These are phyloP conservation scores for Cubamyces lactineus DNA, from an alignment of 768 basidiomycete species.

Conservation along the genomic window DNA sequence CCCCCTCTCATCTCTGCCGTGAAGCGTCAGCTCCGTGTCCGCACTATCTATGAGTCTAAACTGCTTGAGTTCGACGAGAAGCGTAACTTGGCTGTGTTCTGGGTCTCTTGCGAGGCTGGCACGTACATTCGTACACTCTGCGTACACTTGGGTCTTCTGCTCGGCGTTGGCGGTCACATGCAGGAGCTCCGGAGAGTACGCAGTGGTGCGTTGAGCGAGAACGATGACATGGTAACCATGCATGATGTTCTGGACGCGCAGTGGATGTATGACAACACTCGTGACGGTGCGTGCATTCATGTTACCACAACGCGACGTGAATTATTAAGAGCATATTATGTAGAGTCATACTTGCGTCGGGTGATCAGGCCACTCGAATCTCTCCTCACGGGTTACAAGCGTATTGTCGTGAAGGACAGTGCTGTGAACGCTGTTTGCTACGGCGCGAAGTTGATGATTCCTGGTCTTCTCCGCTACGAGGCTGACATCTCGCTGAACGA, in stretches of 20 bases:
- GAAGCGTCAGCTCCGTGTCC: conserved; percentile 95
- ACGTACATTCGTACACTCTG: conserved; percentile 96
- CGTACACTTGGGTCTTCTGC: conserved; percentile 90
- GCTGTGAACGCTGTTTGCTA: conserved; percentile 99
- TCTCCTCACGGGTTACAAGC: conserved; percentile 93
- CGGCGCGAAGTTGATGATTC: conserved; percentile 99
- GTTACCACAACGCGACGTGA: not conserved
- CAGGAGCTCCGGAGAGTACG: conserved; percentile 95
- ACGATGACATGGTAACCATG: conserved; percentile 99
- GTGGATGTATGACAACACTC: conserved; percentile 96
- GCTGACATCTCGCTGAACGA: conserved; percentile 93
- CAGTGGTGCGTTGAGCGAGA: conserved; percentile 95
- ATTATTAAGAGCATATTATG: conserved; percentile 1
- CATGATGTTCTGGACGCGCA: conserved; percentile 99
- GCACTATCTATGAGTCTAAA: conserved; percentile 96
- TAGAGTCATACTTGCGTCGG: conserved; percentile 95
- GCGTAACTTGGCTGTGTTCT: conserved; percentile 94
- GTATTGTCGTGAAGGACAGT: conserved; percentile 98
- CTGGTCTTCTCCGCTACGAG: conserved; percentile 95
- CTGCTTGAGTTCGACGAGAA: conserved; percentile 97
- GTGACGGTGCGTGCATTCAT: conserved; percentile 70
- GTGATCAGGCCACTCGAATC: conserved; percentile 95
- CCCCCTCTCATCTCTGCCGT: conserved; percentile 99
- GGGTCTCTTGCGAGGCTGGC: conserved; percentile 98
- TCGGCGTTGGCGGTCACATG: conserved; percentile 99